Evolutionary conservation across 2,329 filamentous ascomycete genomes (phyloP).

Genomic region (Pezicula neosporulosa): DNA sequence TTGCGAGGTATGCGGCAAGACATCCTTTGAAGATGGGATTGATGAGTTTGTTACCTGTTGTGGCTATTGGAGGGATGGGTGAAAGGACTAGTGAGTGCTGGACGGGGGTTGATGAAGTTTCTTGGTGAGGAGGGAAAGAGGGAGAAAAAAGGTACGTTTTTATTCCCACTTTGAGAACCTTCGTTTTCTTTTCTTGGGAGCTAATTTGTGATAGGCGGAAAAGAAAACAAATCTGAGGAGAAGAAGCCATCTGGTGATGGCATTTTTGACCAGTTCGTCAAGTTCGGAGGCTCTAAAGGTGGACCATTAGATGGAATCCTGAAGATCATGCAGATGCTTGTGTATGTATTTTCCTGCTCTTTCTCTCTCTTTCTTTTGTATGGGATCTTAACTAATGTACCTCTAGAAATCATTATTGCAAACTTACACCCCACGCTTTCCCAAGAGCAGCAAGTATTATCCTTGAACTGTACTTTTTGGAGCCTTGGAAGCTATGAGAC

Average conservation of each 20-base stretch:
- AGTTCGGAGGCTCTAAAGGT: slow-evolving; percentile 20
- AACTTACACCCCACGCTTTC: slow-evolving; percentile 17
- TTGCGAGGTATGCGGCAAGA: slow-evolving; percentile 16
- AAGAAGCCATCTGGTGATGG: slow-evolving; percentile 17
- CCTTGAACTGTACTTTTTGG: slow-evolving; percentile 27
- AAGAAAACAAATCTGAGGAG: background rate
- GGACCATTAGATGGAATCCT: slow-evolving; percentile 24
- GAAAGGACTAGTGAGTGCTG: slow-evolving; percentile 7
- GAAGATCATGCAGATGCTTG: slow-evolving; percentile 24
- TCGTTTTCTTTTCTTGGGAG: background rate
- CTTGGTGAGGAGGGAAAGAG: slow-evolving; percentile 3
- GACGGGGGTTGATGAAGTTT: slow-evolving; percentile 4
- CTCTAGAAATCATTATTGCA: slow-evolving; percentile 26
- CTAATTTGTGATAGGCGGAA: background rate
- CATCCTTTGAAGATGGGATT: slow-evolving; percentile 22
- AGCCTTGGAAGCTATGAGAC: slow-evolving; percentile 5
- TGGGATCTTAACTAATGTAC: background rate
- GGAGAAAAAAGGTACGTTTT: slow-evolving; percentile 6
- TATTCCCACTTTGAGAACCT: background rate
- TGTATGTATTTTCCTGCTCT: slow-evolving; percentile 15
- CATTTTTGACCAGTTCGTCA: slow-evolving; percentile 19
- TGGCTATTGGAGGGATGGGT: slow-evolving; percentile 13
- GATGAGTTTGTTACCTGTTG: slow-evolving; percentile 17
- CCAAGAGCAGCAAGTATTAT: slow-evolving; percentile 21
- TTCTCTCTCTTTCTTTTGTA: background rate